Evolutionary conservation across 2,329 filamentous ascomycete species (phyloP), one percentile per base, ranked within the genome.

Genomic region (Beauveria bassiana): DNA sequence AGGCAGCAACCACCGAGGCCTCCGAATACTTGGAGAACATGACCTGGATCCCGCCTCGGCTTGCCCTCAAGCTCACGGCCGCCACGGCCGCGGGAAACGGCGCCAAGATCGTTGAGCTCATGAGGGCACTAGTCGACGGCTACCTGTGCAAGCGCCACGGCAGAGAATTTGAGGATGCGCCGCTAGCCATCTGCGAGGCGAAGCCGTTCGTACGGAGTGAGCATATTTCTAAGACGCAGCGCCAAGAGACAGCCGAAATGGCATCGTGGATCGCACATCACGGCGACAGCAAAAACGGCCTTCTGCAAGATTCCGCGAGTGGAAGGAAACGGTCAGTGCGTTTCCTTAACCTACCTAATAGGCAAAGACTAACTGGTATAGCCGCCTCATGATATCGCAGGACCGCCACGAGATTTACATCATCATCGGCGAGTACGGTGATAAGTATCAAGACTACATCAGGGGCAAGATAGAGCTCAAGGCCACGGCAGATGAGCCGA

Each of bases 391-490:
- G 26, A 26, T 63, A 12, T 63, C 62, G 2, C 62, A 64, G 26
- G 54, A 64, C 10, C 52, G 53, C 5, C 45, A 62, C 47, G 62
- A 64, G 20, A 62, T 64, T 18, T 64, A 64, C 49, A 24, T 62
- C 24, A 64, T 61, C 16, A 47, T 64, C 10, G 62, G 38, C 3
- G 40, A 38, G 31, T 62, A 55, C 24, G 43, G 53, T 12, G 10
- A 16, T 1, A 5, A 8, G 6, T 63, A 63, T 38, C 26, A 31
- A 7, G 34, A 43, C 0, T 59, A 59, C 47, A 59, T 51, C 20
- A 26, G 5, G 4, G 45, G 45, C 8, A 1, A 22, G 2, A 26
- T 2, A 16, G 40, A 2, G 16, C 9, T 22, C 12, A 12, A 7
- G 7, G 53, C 2, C 16, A 18, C 9, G 18, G 49, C 9, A 14